These are phyloP conservation scores for Comarum palustre DNA, from an alignment of 306 rosid species.

Conservation along the genomic window DNA sequence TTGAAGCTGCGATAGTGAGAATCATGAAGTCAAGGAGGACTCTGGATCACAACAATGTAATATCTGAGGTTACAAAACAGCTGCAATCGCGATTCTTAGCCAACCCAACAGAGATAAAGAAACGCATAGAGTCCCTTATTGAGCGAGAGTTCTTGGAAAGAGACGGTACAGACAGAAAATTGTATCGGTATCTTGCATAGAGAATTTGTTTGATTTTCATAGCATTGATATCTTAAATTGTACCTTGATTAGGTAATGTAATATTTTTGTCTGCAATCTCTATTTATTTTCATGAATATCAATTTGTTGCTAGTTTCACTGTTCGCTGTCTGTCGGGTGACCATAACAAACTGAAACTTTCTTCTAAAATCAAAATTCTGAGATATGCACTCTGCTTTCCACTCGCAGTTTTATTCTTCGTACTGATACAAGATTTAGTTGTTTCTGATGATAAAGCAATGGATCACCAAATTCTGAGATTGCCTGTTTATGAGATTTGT, in stretches of 20 bases:
- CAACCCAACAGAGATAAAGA: conserved; percentile 73
- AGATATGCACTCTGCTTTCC: not conserved
- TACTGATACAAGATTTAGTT: not conserved
- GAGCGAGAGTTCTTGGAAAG: conserved; percentile 85
- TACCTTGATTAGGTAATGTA: conserved; percentile 30
- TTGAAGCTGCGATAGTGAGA: conserved; percentile 78
- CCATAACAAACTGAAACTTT: not conserved
- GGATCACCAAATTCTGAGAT: not conserved
- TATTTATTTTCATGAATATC: conserved; percentile 23
- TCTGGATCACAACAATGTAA: conserved; percentile 71
- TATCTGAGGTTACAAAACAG: conserved; percentile 81
- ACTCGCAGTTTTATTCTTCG: not conserved
- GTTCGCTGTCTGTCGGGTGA: not conserved
- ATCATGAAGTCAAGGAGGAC: conserved; percentile 79
- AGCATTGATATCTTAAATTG: conserved; percentile 24
- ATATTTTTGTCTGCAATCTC: conserved; percentile 14
- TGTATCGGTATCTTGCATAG: conserved; percentile 63
- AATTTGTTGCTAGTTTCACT: conserved; percentile 18
- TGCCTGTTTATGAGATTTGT: not conserved
- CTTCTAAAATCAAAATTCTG: too few relatives aligned
- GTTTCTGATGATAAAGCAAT: not conserved
- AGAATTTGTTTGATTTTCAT: conserved; percentile 9
- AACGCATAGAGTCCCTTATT: conserved; percentile 81
- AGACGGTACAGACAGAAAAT: conserved; percentile 54
- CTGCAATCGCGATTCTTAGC: conserved; percentile 66